Conservation (phyloP, 495 filamentous ascomycete species). For the Penicillium canariense region DNA sequence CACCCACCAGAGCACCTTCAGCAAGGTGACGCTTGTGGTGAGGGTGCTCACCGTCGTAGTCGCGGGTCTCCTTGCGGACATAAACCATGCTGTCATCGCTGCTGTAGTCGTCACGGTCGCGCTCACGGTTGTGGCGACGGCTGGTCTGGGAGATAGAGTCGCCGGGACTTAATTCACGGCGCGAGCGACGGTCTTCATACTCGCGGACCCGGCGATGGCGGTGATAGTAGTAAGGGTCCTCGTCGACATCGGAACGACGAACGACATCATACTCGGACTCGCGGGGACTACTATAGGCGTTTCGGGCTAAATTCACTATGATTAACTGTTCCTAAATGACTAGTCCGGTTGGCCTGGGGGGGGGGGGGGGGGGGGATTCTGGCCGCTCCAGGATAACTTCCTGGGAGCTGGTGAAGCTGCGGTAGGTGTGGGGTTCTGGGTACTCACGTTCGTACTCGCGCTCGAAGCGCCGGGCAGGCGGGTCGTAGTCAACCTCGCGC, state of each 20-base stretch:
- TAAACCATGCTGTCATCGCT: conserved; percentile 67
- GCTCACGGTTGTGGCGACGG: conserved; percentile 34
- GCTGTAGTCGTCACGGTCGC: conserved; percentile 44
- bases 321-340: conserved; percentile 73
- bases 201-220: conserved; percentile 56
- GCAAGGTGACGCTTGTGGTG: conserved; percentile 78
- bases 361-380: too few relatives aligned
- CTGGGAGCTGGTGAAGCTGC: conserved; percentile 63
- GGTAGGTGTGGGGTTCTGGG: conserved; percentile 47
- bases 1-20: conserved; percentile 78
- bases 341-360: conserved; percentile 50
- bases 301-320: conserved; percentile 68
- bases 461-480: conserved; percentile 32
- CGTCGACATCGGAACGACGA: conserved; percentile 57
- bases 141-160: conserved; percentile 57
- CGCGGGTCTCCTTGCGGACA: conserved; percentile 52
- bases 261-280: conserved; percentile 69
- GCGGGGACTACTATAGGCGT: conserved; percentile 61
- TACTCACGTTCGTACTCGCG: conserved; percentile 50
- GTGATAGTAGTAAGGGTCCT: conserved; percentile 63
- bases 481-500: conserved; percentile 45
- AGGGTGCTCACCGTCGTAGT: conserved; percentile 55
- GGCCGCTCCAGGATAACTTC: conserved; percentile 64
- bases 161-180: conserved; percentile 55
- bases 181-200: conserved; percentile 50